Evolutionary conservation across 768 basidiomycete species (phyloP).

Genomic region (Lentinus brumalis): DNA sequence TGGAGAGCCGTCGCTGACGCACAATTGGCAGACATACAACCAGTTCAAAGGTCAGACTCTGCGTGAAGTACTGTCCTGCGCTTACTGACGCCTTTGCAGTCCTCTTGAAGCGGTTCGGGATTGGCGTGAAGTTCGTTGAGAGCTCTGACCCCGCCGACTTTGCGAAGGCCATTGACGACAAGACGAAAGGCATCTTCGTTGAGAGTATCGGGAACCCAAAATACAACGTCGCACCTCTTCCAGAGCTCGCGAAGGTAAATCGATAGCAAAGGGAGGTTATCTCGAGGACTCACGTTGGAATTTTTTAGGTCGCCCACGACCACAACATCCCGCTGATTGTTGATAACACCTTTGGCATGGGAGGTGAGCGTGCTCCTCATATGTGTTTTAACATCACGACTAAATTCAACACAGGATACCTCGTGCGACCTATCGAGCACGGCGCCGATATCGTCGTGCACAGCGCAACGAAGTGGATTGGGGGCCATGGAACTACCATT

Average conservation of each 20-base stretch:
- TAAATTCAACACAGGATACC: slow-evolving; percentile 42
- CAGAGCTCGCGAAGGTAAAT: slow-evolving; percentile 65
- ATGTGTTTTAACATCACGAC: not conserved
- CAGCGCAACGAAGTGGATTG: slow-evolving; percentile 86
- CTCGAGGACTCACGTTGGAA: not conserved
- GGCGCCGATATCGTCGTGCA: slow-evolving; percentile 84
- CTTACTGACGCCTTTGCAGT: slow-evolving; percentile 38
- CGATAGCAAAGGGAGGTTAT: no score
- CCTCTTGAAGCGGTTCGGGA: slow-evolving; percentile 68
- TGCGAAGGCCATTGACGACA: slow-evolving; percentile 68
- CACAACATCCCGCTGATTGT: slow-evolving; percentile 77
- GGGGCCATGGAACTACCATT: slow-evolving; percentile 79
- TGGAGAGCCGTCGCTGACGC: not conserved
- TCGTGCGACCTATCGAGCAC: slow-evolving; percentile 67
- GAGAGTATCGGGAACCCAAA: slow-evolving; percentile 84
- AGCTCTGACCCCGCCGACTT: slow-evolving; percentile 58
- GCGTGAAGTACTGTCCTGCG: not conserved
- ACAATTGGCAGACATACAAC: slow-evolving; percentile 54
- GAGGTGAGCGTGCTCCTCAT: slow-evolving; percentile 36
- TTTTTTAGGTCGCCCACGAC: slow-evolving; percentile 62
- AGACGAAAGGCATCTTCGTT: slow-evolving; percentile 75
- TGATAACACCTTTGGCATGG: slow-evolving; percentile 80
- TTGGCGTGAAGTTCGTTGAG: slow-evolving; percentile 63
- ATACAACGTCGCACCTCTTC: slow-evolving; percentile 65
- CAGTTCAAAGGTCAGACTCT: slow-evolving; percentile 60